Percentiles rank a stretch among this genome's conserved stretches.
Evolutionary conservation across 768 basidiomycete genomes (phyloP).

Genomic region (Trametes cingulata): DNA sequence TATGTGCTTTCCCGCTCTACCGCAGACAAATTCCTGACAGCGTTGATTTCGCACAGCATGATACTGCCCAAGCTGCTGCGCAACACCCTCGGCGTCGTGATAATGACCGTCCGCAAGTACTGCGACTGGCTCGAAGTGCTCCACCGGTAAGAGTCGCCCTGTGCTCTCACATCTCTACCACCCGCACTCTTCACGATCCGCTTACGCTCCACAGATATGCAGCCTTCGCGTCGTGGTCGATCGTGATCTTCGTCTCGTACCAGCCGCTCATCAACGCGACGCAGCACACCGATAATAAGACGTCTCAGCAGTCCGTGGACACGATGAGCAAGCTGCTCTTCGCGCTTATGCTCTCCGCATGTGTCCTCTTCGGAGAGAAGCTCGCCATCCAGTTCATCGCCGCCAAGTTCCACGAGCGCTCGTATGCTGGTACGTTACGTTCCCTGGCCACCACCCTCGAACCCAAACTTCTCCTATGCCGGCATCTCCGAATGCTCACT

Average conservation of each 20-base stretch:
- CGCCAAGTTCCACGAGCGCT: constrained; percentile 77
- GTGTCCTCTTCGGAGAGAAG: constrained; percentile 78
- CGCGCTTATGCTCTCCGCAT: constrained; percentile 66
- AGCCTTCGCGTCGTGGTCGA: constrained; percentile 67
- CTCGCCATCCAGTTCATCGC: constrained; percentile 86
- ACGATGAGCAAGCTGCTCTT: constrained; percentile 71
- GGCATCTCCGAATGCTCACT: too few relatives aligned
- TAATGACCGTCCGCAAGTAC: constrained; percentile 69
- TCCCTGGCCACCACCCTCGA: neutral
- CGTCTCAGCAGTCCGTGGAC: constrained; percentile 28
- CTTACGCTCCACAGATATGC: constrained; percentile 53
- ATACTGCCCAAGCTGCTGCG: constrained; percentile 55
- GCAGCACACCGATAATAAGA: constrained; percentile 33
- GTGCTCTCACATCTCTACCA: too few relatives aligned
- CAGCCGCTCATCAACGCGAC: constrained; percentile 60
- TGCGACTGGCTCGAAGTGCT: constrained; percentile 77
- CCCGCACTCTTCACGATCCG: too few relatives aligned
- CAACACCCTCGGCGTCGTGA: constrained; percentile 70
- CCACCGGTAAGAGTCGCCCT: constrained; percentile 44
- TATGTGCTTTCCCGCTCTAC: constrained; percentile 36
- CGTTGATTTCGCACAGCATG: constrained; percentile 21
- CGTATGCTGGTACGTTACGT: constrained; percentile 53
- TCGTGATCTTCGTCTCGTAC: constrained; percentile 71
- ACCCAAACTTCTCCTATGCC: neutral
- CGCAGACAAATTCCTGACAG: neutral